Conservation (phyloP, 352 stramenopile species). For the Phytophthora pinifolia region DNA sequence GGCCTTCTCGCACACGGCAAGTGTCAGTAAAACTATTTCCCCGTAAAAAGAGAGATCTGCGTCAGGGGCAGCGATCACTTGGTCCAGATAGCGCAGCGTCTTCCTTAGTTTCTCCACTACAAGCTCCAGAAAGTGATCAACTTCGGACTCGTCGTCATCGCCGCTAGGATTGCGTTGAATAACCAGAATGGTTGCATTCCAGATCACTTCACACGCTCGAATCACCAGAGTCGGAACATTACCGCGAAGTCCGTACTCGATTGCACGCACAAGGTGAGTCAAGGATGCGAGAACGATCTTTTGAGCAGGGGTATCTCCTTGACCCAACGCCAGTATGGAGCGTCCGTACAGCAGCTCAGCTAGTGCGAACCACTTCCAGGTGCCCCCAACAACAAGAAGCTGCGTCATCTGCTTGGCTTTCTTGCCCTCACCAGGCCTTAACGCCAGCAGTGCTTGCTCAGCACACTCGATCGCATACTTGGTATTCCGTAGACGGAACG, state of each 20-base stretch:
- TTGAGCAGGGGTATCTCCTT: conserved; percentile 40
- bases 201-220: conserved; percentile 67
- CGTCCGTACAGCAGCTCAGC: conserved; percentile 61
- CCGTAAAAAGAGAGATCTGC: conserved; percentile 35
- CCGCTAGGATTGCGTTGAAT: conserved; percentile 23
- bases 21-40: conserved; percentile 56
- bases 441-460: conserved; percentile 35
- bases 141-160: conserved; percentile 18
- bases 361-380: conserved; percentile 71
- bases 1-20: conserved; percentile 52
- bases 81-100: conserved; percentile 31
- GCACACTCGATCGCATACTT: conserved; percentile 61
- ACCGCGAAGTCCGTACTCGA: conserved; percentile 36
- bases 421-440: conserved; percentile 19
- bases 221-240: conserved; percentile 27
- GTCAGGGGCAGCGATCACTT: conserved; percentile 7
- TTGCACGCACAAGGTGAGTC: conserved; percentile 51
- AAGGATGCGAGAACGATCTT: conserved; percentile 57
- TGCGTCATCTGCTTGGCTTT: conserved; percentile 13
- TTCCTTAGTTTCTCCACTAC: conserved; percentile 26
- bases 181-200: conserved; percentile 66
- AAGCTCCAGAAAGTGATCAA: conserved; percentile 22
- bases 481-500: conserved; percentile 49
- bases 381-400: conserved; percentile 26
- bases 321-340: conserved; percentile 49